Evolutionary conservation across 257 asterid genomes (phyloP).

Genomic region (Nicotiana benthamiana): DNA sequence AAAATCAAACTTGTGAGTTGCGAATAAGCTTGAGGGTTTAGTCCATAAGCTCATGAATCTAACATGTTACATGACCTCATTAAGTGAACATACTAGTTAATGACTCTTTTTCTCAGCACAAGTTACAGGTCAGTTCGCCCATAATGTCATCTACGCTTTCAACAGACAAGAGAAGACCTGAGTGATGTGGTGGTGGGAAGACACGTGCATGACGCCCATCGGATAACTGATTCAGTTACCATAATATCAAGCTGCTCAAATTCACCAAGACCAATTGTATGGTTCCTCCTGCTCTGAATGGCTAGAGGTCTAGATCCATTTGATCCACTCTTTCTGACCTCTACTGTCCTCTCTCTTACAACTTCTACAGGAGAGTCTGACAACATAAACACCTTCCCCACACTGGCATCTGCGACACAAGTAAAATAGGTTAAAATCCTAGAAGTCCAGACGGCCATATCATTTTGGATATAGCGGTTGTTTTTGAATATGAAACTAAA

Average conservation of each 20-base stretch:
- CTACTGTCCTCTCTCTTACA: constrained; percentile 21
- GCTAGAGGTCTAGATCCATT: constrained; percentile 23
- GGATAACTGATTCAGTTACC: constrained; percentile 65
- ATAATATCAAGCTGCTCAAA: constrained; percentile 45
- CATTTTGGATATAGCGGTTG: too few species aligned
- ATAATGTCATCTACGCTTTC: constrained; percentile 6
- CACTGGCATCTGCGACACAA: constrained; percentile 16
- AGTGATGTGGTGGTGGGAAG: constrained; percentile 59
- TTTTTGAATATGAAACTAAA: neutral
- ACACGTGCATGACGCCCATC: constrained; percentile 75
- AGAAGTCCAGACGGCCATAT: neutral
- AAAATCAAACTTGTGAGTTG: constrained; percentile 3
- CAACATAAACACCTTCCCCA: constrained; percentile 14
- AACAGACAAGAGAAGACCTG: constrained; percentile 70
- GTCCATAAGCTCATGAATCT: neutral
- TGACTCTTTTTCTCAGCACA: neutral
- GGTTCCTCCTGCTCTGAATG: constrained; percentile 58
- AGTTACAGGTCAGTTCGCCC: neutral
- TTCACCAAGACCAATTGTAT: constrained; percentile 61
- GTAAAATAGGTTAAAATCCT: neutral
- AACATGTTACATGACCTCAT: constrained; percentile 2
- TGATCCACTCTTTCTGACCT: constrained; percentile 19
- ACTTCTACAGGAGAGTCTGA: constrained; percentile 16
- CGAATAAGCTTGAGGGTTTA: neutral
- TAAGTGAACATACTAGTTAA: neutral